phyloP scores from a whole-genome alignment of 257 asterid genomes.

The Solanum pimpinellifolium region DNA sequence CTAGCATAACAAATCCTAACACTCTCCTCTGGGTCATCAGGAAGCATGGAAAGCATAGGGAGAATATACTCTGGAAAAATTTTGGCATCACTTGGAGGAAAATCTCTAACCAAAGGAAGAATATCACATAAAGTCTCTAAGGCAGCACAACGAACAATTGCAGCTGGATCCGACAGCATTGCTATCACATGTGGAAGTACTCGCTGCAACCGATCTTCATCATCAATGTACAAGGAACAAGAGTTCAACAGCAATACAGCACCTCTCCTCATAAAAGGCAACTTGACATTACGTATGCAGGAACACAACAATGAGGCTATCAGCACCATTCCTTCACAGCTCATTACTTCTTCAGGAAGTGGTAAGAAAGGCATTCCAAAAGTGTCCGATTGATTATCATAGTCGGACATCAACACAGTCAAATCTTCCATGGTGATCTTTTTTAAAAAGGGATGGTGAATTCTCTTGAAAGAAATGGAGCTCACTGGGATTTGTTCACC shows the following conservation, averaged over 20 bases:
- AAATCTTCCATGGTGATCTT: conserved; percentile 62
- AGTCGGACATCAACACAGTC: conserved; percentile 52
- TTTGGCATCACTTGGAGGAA: conserved; percentile 99
- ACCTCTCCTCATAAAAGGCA: conserved; percentile 89
- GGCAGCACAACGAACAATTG: conserved; percentile 98
- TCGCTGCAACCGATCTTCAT: conserved; percentile 91
- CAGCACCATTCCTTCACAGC: conserved; percentile 84
- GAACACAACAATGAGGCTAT: conserved; percentile 96
- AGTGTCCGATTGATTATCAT: conserved; percentile 84
- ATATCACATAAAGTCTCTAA: conserved; percentile 91
- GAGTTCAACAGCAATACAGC: conserved; percentile 88
- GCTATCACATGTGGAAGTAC: conserved; percentile 97
- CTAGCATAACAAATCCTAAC: conserved; percentile 96
- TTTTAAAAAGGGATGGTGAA: conserved; percentile 77
- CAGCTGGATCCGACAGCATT: conserved; percentile 91
- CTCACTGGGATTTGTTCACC: conserved; percentile 68
- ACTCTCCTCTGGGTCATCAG: conserved; percentile 99
- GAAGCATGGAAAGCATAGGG: conserved; percentile 68
- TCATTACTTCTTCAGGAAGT: conserved; percentile 70
- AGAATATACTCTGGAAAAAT: conserved; percentile 95
- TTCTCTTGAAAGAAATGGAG: conserved; percentile 62
- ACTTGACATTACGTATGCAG: conserved; percentile 87
- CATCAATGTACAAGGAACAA: conserved; percentile 86
- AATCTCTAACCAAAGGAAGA: conserved; percentile 91
- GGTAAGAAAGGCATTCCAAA: conserved; percentile 91